phyloP scores from a whole-genome alignment of 2,329 filamentous ascomycete species.

The Dactylonectria estremocensis region DNA sequence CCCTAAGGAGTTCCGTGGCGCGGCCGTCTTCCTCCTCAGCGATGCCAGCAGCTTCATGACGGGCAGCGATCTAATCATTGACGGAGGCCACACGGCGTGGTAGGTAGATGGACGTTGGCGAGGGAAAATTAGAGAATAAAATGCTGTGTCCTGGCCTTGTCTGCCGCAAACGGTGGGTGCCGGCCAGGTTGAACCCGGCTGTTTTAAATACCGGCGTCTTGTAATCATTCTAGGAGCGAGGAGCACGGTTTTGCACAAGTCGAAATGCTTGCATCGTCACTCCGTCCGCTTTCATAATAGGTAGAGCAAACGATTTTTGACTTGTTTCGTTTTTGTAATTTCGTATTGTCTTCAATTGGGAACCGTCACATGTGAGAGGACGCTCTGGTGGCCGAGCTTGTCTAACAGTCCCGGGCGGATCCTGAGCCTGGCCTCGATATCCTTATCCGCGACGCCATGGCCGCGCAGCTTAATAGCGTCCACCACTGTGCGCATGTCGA shows the following conservation, averaged over 20 bases:
- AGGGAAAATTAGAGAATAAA: constrained; percentile 7
- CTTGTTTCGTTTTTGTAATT: constrained; percentile 6
- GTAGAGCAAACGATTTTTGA: constrained; percentile 17
- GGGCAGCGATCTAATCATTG: constrained; percentile 78
- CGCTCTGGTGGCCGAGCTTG: constrained; percentile 59
- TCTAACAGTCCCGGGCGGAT: constrained; percentile 63
- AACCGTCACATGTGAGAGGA: constrained; percentile 57
- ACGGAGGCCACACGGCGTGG: constrained; percentile 78
- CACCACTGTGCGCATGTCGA: constrained; percentile 64
- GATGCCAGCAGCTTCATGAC: constrained; percentile 84
- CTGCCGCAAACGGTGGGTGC: constrained; percentile 18
- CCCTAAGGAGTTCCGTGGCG: constrained; percentile 80
- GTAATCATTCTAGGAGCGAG: constrained; percentile 35
- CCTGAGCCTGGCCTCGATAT: constrained; percentile 64
- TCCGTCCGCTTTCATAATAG: constrained; percentile 20
- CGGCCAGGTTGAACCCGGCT: constrained; percentile 2
- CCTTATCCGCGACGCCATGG: constrained; percentile 54
- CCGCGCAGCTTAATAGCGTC: constrained; percentile 63
- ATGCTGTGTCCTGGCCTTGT: constrained; percentile 1
- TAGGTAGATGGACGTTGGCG: constrained; percentile 61
- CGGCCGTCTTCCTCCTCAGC: constrained; percentile 80
- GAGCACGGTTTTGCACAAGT: constrained; percentile 36
- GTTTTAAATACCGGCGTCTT: constrained; percentile 36
- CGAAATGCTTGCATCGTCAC: constrained; percentile 29
- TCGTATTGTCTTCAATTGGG: constrained; percentile 35